Base-by-base conservation (phyloP, 2,329 filamentous ascomycete species). In the Laburnicola sp. region DNA sequence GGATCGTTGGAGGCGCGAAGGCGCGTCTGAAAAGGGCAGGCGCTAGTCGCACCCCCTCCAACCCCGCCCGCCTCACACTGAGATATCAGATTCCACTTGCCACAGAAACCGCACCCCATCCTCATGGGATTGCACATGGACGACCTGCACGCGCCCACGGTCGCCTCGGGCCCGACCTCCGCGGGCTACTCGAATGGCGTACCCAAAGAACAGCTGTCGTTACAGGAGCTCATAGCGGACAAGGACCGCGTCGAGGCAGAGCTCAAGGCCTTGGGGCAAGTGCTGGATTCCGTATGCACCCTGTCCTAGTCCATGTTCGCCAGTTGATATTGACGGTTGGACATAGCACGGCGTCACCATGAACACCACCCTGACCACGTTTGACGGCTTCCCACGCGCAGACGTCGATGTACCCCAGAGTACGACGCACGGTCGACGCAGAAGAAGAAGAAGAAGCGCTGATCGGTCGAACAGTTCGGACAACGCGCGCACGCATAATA, bases 371-470 rank as follows among this genome's bases (percentile, higher is more conserved):
- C 83, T 99, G 34, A 84, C 91, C 23, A 97, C 93, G 10, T 83
- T 86, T 54, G 94, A 97, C 74, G 94, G 94, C 41, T 99, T 90
- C 70, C 94, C 94, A 28, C 84, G 94, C 69, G 87, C 89, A 64
- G 94, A 99, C 74, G 86, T 99, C 58, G 94, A 99, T 72, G 88
- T 99, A 56, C 88, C 94, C 25, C 93, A 97, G 76, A 94, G 91
- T 94, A 84, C 59, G 80, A 48, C 44, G 91, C 94, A 84, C 59
- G 80, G 48, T 43, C 39, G 52, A 35, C 30, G 47, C 43, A 35
- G 28, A 23, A 16, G n/a, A 7, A 4, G 9, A 40, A 8, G 36
- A 44, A 48, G 27, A 37, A 26, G 38, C 48, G 43, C 60, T 64
- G 51, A 63, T 46, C 36, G 52, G 41, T 43, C 30, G 43, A 16